Base-by-base conservation (phyloP, 139 green algal genomes). In the Picochlorum sp. region DNA sequence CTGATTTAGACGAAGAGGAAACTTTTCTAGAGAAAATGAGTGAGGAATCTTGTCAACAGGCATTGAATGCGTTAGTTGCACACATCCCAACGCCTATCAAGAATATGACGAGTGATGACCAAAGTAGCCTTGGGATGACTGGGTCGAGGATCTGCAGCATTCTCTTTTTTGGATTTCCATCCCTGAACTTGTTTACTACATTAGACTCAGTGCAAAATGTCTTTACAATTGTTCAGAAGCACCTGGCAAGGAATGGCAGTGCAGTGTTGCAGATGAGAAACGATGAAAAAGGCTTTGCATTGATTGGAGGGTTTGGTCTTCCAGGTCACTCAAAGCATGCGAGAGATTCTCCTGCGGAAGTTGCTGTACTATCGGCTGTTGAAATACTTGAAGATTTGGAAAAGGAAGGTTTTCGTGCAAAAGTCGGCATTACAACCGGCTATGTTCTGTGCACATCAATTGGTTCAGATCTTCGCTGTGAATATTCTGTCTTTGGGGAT, bases 141-240 rank as follows among this genome's bases (percentile, higher is more conserved):
- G 91, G 84, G 57, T 79, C 91, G 20, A 90, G 87, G 7, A 66
- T 79, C 4, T 77, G 84, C 41, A 91, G 86, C 1, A 73, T 82
- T n/a, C 73, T 95, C 6, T 95, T 95, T 72, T 63, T 94, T n/a
- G 88, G 88, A n/a, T 92, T 95, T 57, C 88, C 87, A 4, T 80
- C 57, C 13, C 73, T 94, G 23, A 65, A 44, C 10, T 55, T 69
- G 45, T 49, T 77, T 57, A 45, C 56, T 15, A 49, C 30, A n/a
- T 44, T 37, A 14, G 28, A 67, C 14, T 41, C 28, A 18, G 28
- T 87, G 26, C 86, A 94, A 64, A 68, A 61, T 8, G 69, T 69
- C 5, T 57, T 82, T 49, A 57, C 74, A 26, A 61, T 72, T 41
- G 86, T 92, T 32, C 83, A 92, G 70, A 75, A 78, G 41, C 63